A percentile compares a stretch with the other conserved stretches of the same genome.
Evolutionary conservation across 192 early-diverging fungal genomes (phyloP).

Genomic region (Funneliformis geosporum): DNA sequence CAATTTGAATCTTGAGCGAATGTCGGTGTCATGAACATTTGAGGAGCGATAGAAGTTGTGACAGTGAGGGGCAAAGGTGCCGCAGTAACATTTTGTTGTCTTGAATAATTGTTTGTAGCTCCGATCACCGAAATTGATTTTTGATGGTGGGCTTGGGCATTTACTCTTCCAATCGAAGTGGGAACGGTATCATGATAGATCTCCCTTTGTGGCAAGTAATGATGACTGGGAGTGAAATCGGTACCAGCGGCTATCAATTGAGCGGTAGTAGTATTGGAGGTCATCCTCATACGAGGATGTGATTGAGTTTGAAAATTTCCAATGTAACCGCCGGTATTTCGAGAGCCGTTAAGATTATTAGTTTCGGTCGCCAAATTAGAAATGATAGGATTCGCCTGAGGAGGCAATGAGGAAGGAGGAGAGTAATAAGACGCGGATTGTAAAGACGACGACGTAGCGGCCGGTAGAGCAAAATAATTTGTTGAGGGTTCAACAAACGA

Average conservation of each 20-base stretch:
- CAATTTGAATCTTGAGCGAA: not conserved
- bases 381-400: not conserved
- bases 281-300: too few relatives aligned
- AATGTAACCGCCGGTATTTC: too few relatives aligned
- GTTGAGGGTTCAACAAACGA: conserved; percentile 5
- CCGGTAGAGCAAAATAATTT: not conserved
- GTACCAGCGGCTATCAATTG: not conserved
- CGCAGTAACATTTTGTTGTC: too few relatives aligned
- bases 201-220: not conserved
- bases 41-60: not conserved
- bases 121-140: not conserved
- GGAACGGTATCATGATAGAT: not conserved
- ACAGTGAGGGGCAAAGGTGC: not conserved
- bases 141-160: not conserved
- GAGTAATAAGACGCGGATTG: not conserved
- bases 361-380: not conserved
- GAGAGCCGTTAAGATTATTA: too few relatives aligned
- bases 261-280: too few relatives aligned
- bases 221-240: not conserved
- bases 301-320: too few relatives aligned
- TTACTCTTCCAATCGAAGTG: not conserved
- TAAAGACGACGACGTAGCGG: not conserved
- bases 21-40: too few relatives aligned
- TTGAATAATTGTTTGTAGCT: not conserved
- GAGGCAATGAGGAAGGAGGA: not conserved